Percentiles rank a stretch among this genome's conserved stretches.
phyloP scores from a whole-genome alignment of 129 eudicot genomes.

The Glebionis coronaria region DNA sequence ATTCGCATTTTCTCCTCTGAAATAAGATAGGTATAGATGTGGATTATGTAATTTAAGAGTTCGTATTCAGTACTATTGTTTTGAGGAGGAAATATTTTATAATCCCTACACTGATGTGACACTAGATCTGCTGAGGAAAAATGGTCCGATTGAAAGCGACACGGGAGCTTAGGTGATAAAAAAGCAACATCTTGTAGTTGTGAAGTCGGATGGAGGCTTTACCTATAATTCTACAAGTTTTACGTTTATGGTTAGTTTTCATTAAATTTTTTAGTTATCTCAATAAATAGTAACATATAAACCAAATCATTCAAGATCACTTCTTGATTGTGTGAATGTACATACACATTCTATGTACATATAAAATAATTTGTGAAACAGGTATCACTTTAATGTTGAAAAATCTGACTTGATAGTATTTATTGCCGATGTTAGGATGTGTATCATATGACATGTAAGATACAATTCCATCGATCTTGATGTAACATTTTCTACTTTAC shows the following conservation, averaged over 20 bases:
- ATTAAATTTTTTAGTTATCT: too few relatives aligned
- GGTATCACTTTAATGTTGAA: constrained; percentile 95
- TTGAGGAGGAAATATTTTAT: constrained; percentile 91
- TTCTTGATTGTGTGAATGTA: too few relatives aligned
- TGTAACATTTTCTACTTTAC: too few relatives aligned
- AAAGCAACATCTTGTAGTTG: constrained; percentile 88
- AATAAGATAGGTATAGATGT: too few relatives aligned
- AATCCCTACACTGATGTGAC: constrained; percentile 74
- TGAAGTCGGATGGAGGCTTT: constrained; percentile 92
- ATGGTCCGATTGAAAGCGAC: constrained; percentile 83
- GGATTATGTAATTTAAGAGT: constrained; percentile 2
- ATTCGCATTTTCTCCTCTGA: too few relatives aligned
- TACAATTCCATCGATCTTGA: too few relatives aligned
- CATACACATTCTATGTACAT: too few relatives aligned
- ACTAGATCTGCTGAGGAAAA: constrained; percentile 45
- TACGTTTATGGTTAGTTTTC: constrained; percentile 79
- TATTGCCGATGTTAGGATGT: constrained; percentile 89
- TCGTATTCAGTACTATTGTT: background rate
- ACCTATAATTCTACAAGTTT: constrained; percentile 97
- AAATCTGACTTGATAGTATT: constrained; percentile 90
- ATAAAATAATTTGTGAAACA: too few relatives aligned
- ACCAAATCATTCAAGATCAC: too few relatives aligned
- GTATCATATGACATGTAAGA: too few relatives aligned
- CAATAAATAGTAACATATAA: too few relatives aligned
- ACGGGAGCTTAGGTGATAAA: constrained; percentile 94